Base-by-base conservation (phyloP, 2,329 filamentous ascomycete genomes). In the Thielaviopsis punctulata region DNA sequence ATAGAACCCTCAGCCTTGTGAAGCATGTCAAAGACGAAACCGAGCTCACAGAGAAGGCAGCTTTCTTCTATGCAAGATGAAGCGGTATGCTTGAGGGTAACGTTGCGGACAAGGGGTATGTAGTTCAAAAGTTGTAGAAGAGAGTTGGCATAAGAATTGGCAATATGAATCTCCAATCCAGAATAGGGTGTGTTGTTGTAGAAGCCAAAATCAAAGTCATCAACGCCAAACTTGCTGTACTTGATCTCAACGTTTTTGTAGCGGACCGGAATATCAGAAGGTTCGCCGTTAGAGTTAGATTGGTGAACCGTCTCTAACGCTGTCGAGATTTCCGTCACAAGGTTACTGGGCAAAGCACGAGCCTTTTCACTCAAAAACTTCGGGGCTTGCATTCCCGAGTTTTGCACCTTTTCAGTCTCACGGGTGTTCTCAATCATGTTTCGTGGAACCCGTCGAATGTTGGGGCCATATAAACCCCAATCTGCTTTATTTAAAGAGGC, bases 161-260 rank as follows among this genome's bases (percentile, higher is more conserved):
- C 79, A 56, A 98, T 95, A 63, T 98, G 90, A 45, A 86, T 98
- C 64, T 98, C 90, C 39, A 98, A 71, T 0, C 92, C 92, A 9
- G 92, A 95, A 62, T 87, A 95, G 22, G 71, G 73, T 1, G 93
- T 96, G 63, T 86, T 88, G 66, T 98, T 98, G 72, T 93, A 98
- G 65, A 86, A 96, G 53, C 84, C 84, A 67, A 98, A 98, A 65
- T 98, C 92, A 64, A 98, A 98, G 65, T 98, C 93, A 61, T 96
- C 90, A n/a, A 98, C 88, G 19, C 92, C 92, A 65, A 95, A 98
- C 63, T 88, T 93, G 72, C 90, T 95, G 70, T 96, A 98, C 64
- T 95, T 95, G 68, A 98, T 98, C 65, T 96, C 90, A 10, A 95
- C 85, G 60, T 88, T 89, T 57, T 85, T 82, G 65, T 98, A 98